Evolutionary conservation across 2,329 filamentous ascomycete species (phyloP), one percentile per base, ranked within the genome.

Genomic region (Aspergillus chevalieri): DNA sequence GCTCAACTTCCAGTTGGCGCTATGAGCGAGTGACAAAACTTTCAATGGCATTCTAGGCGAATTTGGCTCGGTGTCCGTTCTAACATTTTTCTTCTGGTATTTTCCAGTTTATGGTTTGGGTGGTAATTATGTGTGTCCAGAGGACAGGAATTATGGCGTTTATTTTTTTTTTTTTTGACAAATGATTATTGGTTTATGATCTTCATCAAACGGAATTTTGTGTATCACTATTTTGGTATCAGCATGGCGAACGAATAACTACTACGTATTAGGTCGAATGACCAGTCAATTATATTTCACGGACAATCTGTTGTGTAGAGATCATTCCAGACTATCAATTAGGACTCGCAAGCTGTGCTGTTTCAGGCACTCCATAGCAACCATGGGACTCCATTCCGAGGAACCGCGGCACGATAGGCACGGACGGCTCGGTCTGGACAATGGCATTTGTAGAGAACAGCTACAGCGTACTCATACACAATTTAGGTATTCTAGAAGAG

Each of bases 1-100:
- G 1, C 57, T 58, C 45, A 66, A 63, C 55, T 73, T 73, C 55
- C 69, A 73, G 56, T 62, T 73, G 46, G 68, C 66, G 8, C 51
- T 72, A 49, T 72, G 54, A 57, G 12, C 45, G 15, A 41, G 41
- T 12, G 21, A 9, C 36, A 33, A 47, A 12, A 19, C 17, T 41
- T 41, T 10, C 10, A 22, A 19, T 12, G 38, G 38, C 17, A 41
- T 41, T 41, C 15, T 14, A 21, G 19, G 38, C 24, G 42, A 26
- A 28, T 53, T 34, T 46, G 44, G 44, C 43, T 46, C 34, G 34
- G 33, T 43, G 41, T 33, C 17, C 14, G 45, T 24, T 33, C 17
- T 38, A n/a, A 44, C 43, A 41, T 22, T 43, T 3, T 36, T 36
- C 14, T 9, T 22, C 33, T 43, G 19, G 24, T 34, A 34, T 12